These are phyloP conservation scores for Flaveria robusta DNA, from an alignment of 129 eudicot species.

Conservation along the genomic window DNA sequence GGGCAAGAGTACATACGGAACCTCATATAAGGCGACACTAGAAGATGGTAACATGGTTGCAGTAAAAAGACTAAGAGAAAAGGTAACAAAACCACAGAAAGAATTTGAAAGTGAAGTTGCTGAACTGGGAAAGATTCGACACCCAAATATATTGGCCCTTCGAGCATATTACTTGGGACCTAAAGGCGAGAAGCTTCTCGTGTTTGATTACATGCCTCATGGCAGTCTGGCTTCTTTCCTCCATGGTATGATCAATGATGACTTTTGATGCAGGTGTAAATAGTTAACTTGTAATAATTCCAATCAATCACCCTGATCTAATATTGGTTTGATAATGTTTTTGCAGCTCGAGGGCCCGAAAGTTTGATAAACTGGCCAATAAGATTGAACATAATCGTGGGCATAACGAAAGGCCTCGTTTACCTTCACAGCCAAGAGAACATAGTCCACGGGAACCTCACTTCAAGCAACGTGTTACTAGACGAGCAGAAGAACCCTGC, in stretches of 20 bases:
- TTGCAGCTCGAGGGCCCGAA: slow-evolving; percentile 86
- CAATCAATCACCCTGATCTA: neutral
- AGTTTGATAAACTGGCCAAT: slow-evolving; percentile 70
- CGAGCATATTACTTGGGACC: slow-evolving; percentile 95
- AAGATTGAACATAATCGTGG: slow-evolving; percentile 73
- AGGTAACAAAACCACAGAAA: slow-evolving; percentile 77
- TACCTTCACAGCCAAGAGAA: slow-evolving; percentile 67
- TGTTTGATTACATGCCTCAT: slow-evolving; percentile 80
- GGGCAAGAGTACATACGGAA: slow-evolving; percentile 94
- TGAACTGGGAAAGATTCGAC: slow-evolving; percentile 77
- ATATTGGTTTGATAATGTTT: neutral
- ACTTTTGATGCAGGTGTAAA: neutral
- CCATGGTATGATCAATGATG: slow-evolving; percentile 64
- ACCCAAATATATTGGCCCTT: slow-evolving; percentile 70
- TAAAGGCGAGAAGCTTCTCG: slow-evolving; percentile 96
- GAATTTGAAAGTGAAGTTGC: slow-evolving; percentile 85
- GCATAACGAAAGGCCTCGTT: slow-evolving; percentile 72
- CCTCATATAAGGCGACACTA: slow-evolving; percentile 85
- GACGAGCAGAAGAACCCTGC: slow-evolving; percentile 61
- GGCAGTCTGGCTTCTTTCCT: slow-evolving; percentile 94
- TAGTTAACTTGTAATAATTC: neutral
- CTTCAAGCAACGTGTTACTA: slow-evolving; percentile 67
- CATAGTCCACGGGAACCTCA: slow-evolving; percentile 70
- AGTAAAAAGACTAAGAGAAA: slow-evolving; percentile 87
- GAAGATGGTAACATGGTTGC: slow-evolving; percentile 93